Conservation (phyloP, 2,329 filamentous ascomycete species). For the Monilinia laxa region DNA sequence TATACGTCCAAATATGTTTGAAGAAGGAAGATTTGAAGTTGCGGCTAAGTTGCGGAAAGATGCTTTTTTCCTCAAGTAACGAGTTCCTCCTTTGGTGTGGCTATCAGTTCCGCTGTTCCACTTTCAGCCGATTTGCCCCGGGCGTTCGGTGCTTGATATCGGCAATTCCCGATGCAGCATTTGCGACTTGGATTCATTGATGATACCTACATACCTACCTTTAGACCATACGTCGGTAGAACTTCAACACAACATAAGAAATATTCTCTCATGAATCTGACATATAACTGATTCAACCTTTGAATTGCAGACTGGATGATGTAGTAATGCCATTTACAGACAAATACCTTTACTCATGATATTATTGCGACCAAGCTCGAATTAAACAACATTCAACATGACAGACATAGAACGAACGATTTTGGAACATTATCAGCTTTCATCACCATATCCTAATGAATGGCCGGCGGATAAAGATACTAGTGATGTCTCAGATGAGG, state of each 20-base stretch:
- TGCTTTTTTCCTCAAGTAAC: conserved; percentile 27
- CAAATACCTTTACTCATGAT: neutral
- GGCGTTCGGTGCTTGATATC: conserved; percentile 11
- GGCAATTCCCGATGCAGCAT: conserved; percentile 7
- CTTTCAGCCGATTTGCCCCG: conserved; percentile 20
- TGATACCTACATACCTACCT: neutral
- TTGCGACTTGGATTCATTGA: neutral
- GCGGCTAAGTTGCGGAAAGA: conserved; percentile 25
- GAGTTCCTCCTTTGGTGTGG: conserved; percentile 15
- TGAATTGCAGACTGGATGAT: neutral
- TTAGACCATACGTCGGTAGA: neutral
- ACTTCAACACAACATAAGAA: neutral
- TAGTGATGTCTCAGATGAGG: conserved; percentile 64
- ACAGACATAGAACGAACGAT: conserved; percentile 74
- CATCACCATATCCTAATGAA: conserved; percentile 72
- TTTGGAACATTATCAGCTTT: conserved; percentile 86
- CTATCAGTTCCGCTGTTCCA: conserved; percentile 18
- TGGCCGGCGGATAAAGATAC: conserved; percentile 85
- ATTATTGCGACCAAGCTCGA: conserved; percentile 7
- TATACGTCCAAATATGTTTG: conserved; percentile 24
- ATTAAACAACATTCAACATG: conserved; percentile 44
- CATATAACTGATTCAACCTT: neutral
- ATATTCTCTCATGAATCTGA: neutral
- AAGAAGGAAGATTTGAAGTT: conserved; percentile 24
- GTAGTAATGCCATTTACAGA: neutral